These are phyloP conservation scores for Pestalotiopsis sp. DNA, from an alignment of 2,329 filamentous ascomycete species.

Conservation along the genomic window DNA sequence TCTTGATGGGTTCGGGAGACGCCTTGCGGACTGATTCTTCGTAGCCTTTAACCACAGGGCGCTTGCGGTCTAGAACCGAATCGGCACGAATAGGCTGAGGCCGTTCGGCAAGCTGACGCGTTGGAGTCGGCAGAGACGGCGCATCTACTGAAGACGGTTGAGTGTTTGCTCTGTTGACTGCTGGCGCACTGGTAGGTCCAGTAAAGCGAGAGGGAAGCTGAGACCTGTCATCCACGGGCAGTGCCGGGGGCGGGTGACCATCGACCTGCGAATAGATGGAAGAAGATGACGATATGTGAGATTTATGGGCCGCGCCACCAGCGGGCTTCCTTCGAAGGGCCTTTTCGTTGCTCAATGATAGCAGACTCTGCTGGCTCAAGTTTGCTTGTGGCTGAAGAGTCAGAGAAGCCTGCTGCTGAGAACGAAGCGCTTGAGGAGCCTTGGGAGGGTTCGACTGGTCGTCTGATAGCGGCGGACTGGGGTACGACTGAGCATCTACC, in stretches of 20 bases:
- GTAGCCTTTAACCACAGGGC: constrained; percentile 34
- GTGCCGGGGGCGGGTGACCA: constrained; percentile 23
- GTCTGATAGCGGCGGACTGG: constrained; percentile 40
- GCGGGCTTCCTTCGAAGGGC: constrained; percentile 49
- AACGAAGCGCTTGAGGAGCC: constrained; percentile 11
- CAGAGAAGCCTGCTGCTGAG: constrained; percentile 13
- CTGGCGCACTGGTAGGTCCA: constrained; percentile 62
- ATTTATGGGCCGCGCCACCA: constrained; percentile 27
- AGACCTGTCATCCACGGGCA: constrained; percentile 40
- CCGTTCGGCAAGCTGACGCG: constrained; percentile 32
- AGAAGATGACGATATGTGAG: constrained; percentile 36
- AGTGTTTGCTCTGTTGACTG: constrained; percentile 44
- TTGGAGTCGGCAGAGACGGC: constrained; percentile 39
- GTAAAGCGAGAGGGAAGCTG: constrained; percentile 66
- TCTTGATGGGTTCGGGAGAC: constrained; percentile 29
- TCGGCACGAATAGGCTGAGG: constrained; percentile 17
- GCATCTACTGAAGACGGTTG: constrained; percentile 38
- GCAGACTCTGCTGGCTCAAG: constrained; percentile 21
- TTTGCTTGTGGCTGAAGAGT: constrained; percentile 18
- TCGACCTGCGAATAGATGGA: constrained; percentile 38
- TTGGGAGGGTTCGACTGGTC: constrained; percentile 23
- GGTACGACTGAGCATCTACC: constrained; percentile 27
- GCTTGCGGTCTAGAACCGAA: constrained; percentile 43
- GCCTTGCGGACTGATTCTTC: constrained; percentile 20
- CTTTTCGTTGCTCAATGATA: constrained; percentile 32